Base-by-base conservation (phyloP, 257 asterid species). In the Thymus mandschuricus region DNA sequence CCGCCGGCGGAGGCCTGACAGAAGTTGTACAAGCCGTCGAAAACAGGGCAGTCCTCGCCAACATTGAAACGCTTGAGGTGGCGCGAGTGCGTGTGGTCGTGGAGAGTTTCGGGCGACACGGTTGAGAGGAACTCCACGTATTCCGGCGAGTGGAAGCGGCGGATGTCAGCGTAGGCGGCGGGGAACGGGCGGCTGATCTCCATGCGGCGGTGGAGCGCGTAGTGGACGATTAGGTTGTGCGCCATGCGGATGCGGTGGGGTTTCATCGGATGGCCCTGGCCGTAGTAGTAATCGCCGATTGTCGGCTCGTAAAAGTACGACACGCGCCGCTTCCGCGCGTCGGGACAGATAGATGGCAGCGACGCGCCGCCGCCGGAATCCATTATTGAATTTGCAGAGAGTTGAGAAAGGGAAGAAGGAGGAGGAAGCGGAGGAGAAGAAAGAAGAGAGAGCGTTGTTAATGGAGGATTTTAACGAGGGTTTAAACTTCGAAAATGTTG, bases 1-100 rank as follows among this genome's bases (percentile, higher is more conserved):
- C 97, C 95, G 7, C 97, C 96, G 10, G 92, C 89, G 0, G 95
- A 89, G 13, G 96, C 86, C 82, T 83, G 95, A n/a, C 92, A 89
- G 81, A 91, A 89, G 34, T 29, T 49, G 74, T 83, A 89, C 10
- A 91, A 74, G 1, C 97, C 95, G 30, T 85, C 85, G 21, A 90
- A 90, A 8, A 84, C 82, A 0, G 96, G 96, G 70, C 95, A 86
- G 21, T 86, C 96, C 74, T 82, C 87, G 10, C 95, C 85, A 2
- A 89, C 87, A 58, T 89, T 89, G 81, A 91, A 91, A 5, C 89
- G 82, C 83, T 75, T 91, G 12, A 84, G 84, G 9, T 84, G 82
- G 27, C 87, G 77, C 50, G 76, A 45, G 69, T 86, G 86, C 1
- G 85, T 69, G 43, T 86, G 90, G 64, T 86, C 85, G 52, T 66